Percentiles rank a stretch among this genome's conserved stretches.
Conservation (phyloP, 176 grass and related monocot species). For the Eragrostis curvula region DNA sequence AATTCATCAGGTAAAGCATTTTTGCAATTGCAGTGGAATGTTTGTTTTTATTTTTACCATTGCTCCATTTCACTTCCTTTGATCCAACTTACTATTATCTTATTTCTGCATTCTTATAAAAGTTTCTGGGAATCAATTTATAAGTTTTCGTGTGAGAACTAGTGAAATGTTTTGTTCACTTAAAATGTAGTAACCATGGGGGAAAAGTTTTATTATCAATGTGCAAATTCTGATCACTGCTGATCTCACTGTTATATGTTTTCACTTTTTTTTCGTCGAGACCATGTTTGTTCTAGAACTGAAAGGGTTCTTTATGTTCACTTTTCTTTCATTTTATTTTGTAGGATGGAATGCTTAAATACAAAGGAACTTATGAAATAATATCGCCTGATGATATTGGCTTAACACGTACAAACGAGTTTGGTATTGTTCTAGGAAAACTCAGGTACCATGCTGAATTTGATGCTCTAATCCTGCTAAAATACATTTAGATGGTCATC, state of each 20-base stretch:
- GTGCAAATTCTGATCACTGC: not conserved
- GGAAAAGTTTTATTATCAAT: not conserved
- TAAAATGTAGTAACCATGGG: not conserved
- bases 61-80: not conserved
- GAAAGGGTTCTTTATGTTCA: not conserved
- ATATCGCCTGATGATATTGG: conserved; percentile 98
- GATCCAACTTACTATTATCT: no score
- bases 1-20: conserved; percentile 80
- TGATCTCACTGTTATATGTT: not conserved
- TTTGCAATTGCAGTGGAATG: conserved; percentile 15
- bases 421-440: conserved; percentile 96
- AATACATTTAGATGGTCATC: not conserved
- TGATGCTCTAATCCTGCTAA: not conserved
- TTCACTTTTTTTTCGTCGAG: not conserved
- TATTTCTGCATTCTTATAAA: not conserved
- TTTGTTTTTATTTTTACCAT: conserved; percentile 8
- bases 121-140: not conserved
- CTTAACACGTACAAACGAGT: conserved; percentile 88
- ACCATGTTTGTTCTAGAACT: not conserved
- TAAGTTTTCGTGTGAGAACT: not conserved
- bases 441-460: conserved; percentile 69
- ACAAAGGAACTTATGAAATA: conserved; percentile 98
- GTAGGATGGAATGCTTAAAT: conserved; percentile 98
- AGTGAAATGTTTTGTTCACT: not conserved
- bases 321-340: conserved; percentile 25